These are phyloP conservation scores for Tothia fuscella DNA, from an alignment of 2,329 filamentous ascomycete genomes.

Conservation along the genomic window DNA sequence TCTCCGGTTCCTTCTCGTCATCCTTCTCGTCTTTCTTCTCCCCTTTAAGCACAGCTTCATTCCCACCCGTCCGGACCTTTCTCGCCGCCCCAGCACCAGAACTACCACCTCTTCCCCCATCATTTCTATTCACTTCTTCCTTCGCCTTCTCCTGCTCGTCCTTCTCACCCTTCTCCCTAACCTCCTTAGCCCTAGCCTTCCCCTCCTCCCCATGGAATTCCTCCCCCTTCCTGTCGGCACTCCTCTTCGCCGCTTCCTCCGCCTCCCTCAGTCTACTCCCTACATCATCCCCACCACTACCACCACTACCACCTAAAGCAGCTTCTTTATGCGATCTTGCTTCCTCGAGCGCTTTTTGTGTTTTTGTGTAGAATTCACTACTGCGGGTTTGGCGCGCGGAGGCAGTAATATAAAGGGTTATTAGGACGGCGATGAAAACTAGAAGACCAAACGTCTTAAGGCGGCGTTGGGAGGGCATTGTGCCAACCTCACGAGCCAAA, in stretches of 20 bases:
- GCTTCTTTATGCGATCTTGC: conserved; percentile 26
- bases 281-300: conserved; percentile 43
- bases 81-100: conserved; percentile 15
- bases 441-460: conserved; percentile 55
- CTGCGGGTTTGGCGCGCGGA: conserved; percentile 40
- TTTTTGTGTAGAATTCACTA: conserved; percentile 46
- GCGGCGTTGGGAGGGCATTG: conserved; percentile 37
- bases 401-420: conserved; percentile 62
- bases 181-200: conserved; percentile 17
- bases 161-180: conserved; percentile 13
- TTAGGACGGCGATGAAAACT: conserved; percentile 51
- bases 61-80: conserved; percentile 7
- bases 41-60: conserved; percentile 20
- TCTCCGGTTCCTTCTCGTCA: conserved; percentile 33
- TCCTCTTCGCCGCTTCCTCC: conserved; percentile 55
- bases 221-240: conserved; percentile 53
- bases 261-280: conserved; percentile 53
- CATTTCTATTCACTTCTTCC: too few relatives aligned
- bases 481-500: too few relatives aligned
- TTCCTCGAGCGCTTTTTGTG: conserved; percentile 36
- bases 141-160: conserved; percentile 7
- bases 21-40: conserved; percentile 22
- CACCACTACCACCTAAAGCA: conserved; percentile 40
- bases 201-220: conserved; percentile 28
- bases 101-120: conserved; percentile 11